Percentiles rank a stretch among this genome's conserved stretches.
phyloP scores from a whole-genome alignment of 163 green algal species.

The Scenedesmus sp. region DNA sequence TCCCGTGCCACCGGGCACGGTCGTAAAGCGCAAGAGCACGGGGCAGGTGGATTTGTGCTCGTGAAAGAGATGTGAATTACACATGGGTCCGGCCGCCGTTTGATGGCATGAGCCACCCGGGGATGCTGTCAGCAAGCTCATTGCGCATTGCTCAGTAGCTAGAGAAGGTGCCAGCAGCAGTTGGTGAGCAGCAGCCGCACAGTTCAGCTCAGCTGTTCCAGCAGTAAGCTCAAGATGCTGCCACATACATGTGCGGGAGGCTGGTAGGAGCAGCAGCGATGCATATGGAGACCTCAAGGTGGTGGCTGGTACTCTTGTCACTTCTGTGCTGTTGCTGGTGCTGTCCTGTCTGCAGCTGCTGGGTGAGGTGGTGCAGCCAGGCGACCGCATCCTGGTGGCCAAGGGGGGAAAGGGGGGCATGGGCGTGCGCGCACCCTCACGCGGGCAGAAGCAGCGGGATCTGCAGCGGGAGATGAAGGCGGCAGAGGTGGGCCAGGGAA shows the following conservation, averaged over 20 bases:
- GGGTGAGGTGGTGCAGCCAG: slow-evolving; percentile 77
- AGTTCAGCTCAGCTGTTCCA: neutral
- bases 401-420: slow-evolving; percentile 74
- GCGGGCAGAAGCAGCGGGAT: slow-evolving; percentile 53
- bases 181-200: neutral
- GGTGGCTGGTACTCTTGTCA: neutral
- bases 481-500: slow-evolving; percentile 42
- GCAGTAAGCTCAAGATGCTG: too few relatives aligned
- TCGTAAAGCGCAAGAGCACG: slow-evolving; percentile 87
- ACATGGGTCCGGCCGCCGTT: too few relatives aligned
- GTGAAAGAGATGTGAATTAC: too few relatives aligned
- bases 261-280: too few relatives aligned
- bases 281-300: neutral
- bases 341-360: slow-evolving; percentile 58
- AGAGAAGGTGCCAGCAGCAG: neutral
- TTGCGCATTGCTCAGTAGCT: neutral
- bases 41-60: slow-evolving; percentile 53
- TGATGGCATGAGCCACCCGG: too few relatives aligned
- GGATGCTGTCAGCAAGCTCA: too few relatives aligned
- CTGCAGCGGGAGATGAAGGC: slow-evolving; percentile 51
- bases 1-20: slow-evolving; percentile 86
- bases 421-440: slow-evolving; percentile 69
- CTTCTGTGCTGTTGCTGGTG: neutral
- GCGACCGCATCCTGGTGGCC: slow-evolving; percentile 79
- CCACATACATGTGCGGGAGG: too few relatives aligned